phyloP scores from a whole-genome alignment of 2,329 filamentous ascomycete genomes.

The Claviceps cyperi region DNA sequence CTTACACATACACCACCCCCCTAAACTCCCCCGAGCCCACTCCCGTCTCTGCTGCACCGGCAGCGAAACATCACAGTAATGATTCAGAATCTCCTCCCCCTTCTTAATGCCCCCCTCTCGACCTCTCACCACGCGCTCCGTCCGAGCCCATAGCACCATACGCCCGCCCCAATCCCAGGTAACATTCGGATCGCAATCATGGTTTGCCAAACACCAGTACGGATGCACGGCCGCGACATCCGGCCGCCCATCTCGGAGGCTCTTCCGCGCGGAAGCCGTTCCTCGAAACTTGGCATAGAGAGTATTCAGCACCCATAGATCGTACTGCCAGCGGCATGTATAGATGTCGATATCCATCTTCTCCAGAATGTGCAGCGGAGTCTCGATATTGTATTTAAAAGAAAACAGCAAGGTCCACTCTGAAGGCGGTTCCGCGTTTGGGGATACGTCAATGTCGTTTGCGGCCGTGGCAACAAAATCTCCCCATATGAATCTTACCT shows the following conservation, averaged over 20 bases:
- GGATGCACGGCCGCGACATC: slow-evolving; percentile 91
- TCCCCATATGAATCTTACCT: slow-evolving; percentile 56
- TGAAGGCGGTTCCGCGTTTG: slow-evolving; percentile 41
- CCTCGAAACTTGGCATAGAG: slow-evolving; percentile 87
- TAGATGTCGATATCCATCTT: slow-evolving; percentile 77
- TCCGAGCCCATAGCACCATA: slow-evolving; percentile 54
- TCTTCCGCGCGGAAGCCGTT: slow-evolving; percentile 77
- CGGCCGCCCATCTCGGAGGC: slow-evolving; percentile 60
- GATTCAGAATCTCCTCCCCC: slow-evolving; percentile 78
- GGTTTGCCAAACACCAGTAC: slow-evolving; percentile 92
- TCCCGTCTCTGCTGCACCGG: slow-evolving; percentile 69
- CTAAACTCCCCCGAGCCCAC: slow-evolving; percentile 77
- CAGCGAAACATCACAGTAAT: slow-evolving; percentile 81
- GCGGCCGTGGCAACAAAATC: slow-evolving; percentile 41
- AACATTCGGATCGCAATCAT: slow-evolving; percentile 91
- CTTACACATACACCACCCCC: slow-evolving; percentile 75
- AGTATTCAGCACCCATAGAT: slow-evolving; percentile 79
- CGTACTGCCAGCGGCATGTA: slow-evolving; percentile 40
- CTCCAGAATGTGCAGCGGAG: slow-evolving; percentile 63
- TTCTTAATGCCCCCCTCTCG: slow-evolving; percentile 48
- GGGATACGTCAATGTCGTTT: slow-evolving; percentile 39
- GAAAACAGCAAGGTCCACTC: slow-evolving; percentile 62
- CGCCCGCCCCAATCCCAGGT: slow-evolving; percentile 82
- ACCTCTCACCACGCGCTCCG: slow-evolving; percentile 38
- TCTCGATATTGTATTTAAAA: slow-evolving; percentile 60